Conservation (phyloP, 1,284 basidiomycete genomes). For the Salmacisia buchloeana region DNA sequence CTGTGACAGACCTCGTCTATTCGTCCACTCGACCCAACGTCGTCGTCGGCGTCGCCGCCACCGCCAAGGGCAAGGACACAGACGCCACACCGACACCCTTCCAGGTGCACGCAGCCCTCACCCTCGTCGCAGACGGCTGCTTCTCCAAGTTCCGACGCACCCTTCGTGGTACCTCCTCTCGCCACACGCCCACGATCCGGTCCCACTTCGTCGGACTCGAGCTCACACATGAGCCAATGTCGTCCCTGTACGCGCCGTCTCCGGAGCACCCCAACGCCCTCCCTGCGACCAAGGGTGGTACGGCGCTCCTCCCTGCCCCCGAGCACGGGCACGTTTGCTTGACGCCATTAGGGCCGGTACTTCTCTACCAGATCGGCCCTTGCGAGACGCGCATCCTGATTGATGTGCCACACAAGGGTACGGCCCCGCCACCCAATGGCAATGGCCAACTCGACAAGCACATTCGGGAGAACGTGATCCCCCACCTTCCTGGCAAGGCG, state of each 20-base stretch:
- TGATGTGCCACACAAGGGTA: slow-evolving; percentile 65
- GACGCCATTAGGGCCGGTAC: slow-evolving; percentile 67
- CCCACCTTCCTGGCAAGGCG: slow-evolving; percentile 40
- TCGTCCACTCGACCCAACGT: slow-evolving; percentile 16
- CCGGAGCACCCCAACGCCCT: slow-evolving; percentile 3
- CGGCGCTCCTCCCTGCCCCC: slow-evolving; percentile 63
- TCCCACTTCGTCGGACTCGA: slow-evolving; percentile 78
- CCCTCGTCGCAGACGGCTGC: slow-evolving; percentile 88
- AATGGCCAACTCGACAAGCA: slow-evolving; percentile 57
- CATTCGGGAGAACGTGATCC: slow-evolving; percentile 35
- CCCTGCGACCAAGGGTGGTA: not conserved
- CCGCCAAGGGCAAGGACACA: slow-evolving; percentile 20
- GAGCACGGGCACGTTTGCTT: slow-evolving; percentile 81
- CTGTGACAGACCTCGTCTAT: slow-evolving; percentile 37
- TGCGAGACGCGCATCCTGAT: slow-evolving; percentile 75
- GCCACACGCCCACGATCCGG: slow-evolving; percentile 56
- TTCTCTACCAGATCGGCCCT: slow-evolving; percentile 77
- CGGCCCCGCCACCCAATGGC: slow-evolving; percentile 67
- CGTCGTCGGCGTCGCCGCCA: slow-evolving; percentile 33
- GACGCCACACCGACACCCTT: slow-evolving; percentile 14
- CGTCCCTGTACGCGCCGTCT: not conserved
- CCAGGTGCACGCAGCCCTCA: slow-evolving; percentile 65
- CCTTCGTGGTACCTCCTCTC: slow-evolving; percentile 52
- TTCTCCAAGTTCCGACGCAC: slow-evolving; percentile 73
- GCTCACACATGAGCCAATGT: slow-evolving; percentile 62